Evolutionary conservation across 257 asterid genomes (phyloP), one percentile per base, ranked within the genome.

Genomic region (Perilla frutescens): DNA sequence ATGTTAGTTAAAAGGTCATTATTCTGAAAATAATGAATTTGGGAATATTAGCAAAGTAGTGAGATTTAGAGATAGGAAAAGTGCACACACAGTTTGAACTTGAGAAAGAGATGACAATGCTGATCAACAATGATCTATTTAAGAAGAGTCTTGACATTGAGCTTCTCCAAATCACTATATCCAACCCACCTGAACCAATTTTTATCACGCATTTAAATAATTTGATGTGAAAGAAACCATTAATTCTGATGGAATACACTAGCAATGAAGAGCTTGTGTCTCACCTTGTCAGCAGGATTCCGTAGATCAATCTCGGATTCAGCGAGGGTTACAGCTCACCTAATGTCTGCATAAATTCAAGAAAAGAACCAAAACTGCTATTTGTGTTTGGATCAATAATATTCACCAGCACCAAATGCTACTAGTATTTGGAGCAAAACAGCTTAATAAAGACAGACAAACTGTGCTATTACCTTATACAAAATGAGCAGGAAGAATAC

Each of bases 151-250:
- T 94, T 94, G 66, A 89, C 95, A 40, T 94, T 90, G 15, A 94
- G 96, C 96, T 94, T 91, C 96, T 91, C 91, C 89, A 94, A 70
- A 76, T 91, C 98, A 0, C 95, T 89, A 53, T 91, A 91, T 77
- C 98, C 98, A 32, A 94, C 98, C 98, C 26, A 44, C 32, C 71
- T 20, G 26, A 20, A 20, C 26, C 26, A 20, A 81, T 68, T 50
- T 75, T 50, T 26, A 6, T 39, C 29, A 13, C 45, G 6, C 34
- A 40, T 20, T 20, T 20, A 20, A 20, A 20, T 20, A 50, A 63
- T 54, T 6, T 13, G 1, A 49, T 11, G 37, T 34, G 26, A 20
- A 20, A 20, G 26, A 20, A 20, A 20, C 37, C 37, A 20, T 20
- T 34, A 2, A 34, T 34, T 34, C 3, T 2, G 5, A 55, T 26